phyloP scores from a whole-genome alignment of 116 monocot species.

The Dioscorea cayenensis region DNA sequence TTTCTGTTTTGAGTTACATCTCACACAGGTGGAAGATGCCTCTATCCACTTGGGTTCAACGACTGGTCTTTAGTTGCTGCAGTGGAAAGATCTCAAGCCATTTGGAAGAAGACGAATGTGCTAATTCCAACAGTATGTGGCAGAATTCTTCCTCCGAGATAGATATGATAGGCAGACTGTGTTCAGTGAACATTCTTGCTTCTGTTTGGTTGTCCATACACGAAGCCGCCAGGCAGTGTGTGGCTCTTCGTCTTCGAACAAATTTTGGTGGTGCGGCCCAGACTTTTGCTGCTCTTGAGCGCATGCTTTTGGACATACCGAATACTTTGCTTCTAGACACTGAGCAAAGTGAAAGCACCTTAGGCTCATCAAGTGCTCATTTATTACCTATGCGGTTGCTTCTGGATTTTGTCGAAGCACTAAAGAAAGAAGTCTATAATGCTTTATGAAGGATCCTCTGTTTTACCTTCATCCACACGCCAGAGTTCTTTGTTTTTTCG shows the following conservation, averaged over 20 bases:
- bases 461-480: constrained; percentile 43
- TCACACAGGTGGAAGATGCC: constrained; percentile 86
- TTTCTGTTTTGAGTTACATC: constrained; percentile 81
- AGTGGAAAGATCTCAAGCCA: constrained; percentile 32
- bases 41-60: constrained; percentile 82
- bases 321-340: constrained; percentile 51
- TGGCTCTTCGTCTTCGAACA: constrained; percentile 84
- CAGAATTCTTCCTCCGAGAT: constrained; percentile 26
- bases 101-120: constrained; percentile 40
- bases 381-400: constrained; percentile 85
- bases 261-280: constrained; percentile 89
- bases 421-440: constrained; percentile 98
- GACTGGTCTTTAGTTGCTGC: constrained; percentile 57
- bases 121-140: constrained; percentile 10
- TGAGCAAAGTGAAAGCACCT: constrained; percentile 49
- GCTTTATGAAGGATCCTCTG: constrained; percentile 86
- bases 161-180: constrained; percentile 43
- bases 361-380: constrained; percentile 50
- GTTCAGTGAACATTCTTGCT: constrained; percentile 70
- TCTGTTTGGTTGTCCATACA: constrained; percentile 89
- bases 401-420: constrained; percentile 82
- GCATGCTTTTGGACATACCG: constrained; percentile 87
- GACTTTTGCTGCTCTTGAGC: constrained; percentile 96
- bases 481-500: constrained; percentile 86
- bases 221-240: constrained; percentile 81